phyloP scores from a whole-genome alignment of 768 basidiomycete species.

The Trametes villosa region DNA sequence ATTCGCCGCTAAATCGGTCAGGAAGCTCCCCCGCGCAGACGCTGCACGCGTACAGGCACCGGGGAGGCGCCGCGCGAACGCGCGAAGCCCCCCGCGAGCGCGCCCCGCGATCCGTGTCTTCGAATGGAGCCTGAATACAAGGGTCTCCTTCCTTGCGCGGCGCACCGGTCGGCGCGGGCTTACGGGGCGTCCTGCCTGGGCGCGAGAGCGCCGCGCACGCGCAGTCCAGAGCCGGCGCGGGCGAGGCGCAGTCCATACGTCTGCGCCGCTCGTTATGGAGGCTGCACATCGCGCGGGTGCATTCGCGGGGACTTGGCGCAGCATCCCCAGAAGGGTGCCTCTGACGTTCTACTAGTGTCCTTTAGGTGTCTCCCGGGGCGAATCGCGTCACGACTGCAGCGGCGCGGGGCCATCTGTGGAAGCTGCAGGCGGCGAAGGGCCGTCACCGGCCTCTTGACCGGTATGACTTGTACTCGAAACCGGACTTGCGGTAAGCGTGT shows the following conservation, averaged over 20 bases:
- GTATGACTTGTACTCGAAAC: background rate
- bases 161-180: slow-evolving; percentile 18
- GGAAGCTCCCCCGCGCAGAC: background rate
- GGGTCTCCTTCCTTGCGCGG: background rate
- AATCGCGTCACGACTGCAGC: background rate
- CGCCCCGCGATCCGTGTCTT: slow-evolving; percentile 5
- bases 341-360: background rate
- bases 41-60: slow-evolving; percentile 18
- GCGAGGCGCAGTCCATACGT: slow-evolving; percentile 5
- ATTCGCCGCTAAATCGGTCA: slow-evolving; percentile 15
- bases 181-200: slow-evolving; percentile 15
- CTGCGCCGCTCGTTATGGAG: too few relatives aligned
- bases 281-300: slow-evolving; percentile 2
- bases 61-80: slow-evolving; percentile 3
- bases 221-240: background rate
- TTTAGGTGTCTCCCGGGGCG: background rate
- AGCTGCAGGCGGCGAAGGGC: background rate
- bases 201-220: slow-evolving; percentile 13
- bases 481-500: background rate
- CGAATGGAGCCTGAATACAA: slow-evolving; percentile 3
- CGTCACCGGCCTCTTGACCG: background rate
- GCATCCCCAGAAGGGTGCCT: background rate
- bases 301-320: slow-evolving; percentile 15
- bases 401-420: too few relatives aligned
- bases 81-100: slow-evolving; percentile 6